Evolutionary conservation across 2,329 filamentous ascomycete species (phyloP).

Genomic region (Trichoderma polysporum): DNA sequence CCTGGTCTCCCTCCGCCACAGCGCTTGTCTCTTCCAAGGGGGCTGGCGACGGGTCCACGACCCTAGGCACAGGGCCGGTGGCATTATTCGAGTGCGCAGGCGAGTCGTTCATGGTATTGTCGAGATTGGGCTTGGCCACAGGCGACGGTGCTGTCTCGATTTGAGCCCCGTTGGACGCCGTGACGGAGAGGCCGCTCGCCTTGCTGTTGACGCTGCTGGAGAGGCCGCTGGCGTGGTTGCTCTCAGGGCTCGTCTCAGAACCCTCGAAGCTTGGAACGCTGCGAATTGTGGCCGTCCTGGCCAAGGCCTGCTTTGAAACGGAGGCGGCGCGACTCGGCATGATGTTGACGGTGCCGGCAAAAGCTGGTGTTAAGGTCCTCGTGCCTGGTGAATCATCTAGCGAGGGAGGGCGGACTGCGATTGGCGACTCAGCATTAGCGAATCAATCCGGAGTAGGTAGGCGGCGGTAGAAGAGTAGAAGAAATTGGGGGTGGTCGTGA

Average conservation of each 20-base stretch:
- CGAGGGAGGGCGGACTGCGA: slow-evolving; percentile 22
- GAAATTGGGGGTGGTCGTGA: neutral
- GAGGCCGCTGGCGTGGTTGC: slow-evolving; percentile 53
- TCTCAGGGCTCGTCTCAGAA: slow-evolving; percentile 46
- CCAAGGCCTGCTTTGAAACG: slow-evolving; percentile 35
- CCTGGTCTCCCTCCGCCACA: slow-evolving; percentile 37
- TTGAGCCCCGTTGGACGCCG: slow-evolving; percentile 33
- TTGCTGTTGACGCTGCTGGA: slow-evolving; percentile 59
- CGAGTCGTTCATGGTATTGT: slow-evolving; percentile 28
- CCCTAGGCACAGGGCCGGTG: slow-evolving; percentile 30
- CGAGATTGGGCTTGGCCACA: slow-evolving; percentile 28
- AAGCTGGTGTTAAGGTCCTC: slow-evolving; percentile 40
- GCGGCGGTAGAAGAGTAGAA: neutral
- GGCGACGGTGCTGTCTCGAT: slow-evolving; percentile 36
- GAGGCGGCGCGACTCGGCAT: slow-evolving; percentile 37
- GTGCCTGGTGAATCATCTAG: slow-evolving; percentile 33
- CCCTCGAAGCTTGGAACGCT: slow-evolving; percentile 57
- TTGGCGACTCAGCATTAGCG: slow-evolving; percentile 26
- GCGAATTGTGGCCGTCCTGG: slow-evolving; percentile 51
- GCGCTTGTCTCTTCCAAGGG: slow-evolving; percentile 29
- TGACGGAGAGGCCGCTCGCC: slow-evolving; percentile 47
- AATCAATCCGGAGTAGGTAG: neutral
- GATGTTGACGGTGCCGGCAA: slow-evolving; percentile 42
- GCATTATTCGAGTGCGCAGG: slow-evolving; percentile 33
- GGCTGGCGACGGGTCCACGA: slow-evolving; percentile 33